A percentile compares a stretch with the other conserved stretches of the same genome.
phyloP scores from a whole-genome alignment of 495 filamentous ascomycete genomes.

The Xylaria acuta region DNA sequence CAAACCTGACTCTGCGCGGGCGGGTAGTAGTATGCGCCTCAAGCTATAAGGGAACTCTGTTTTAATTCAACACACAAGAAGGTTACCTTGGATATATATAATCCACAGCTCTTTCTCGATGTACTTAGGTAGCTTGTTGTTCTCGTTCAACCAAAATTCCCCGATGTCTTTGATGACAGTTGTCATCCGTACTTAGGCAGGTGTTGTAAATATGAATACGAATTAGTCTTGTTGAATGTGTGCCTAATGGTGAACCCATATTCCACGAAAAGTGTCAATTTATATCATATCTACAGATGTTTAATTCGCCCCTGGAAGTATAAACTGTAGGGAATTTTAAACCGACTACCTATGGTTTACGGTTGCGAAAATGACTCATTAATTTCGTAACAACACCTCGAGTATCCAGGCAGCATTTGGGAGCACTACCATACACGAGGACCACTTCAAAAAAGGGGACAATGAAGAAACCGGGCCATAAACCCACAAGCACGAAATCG shows the following conservation, averaged over 20 bases:
- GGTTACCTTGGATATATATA: too few species aligned
- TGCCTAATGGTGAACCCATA: background rate
- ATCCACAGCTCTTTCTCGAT: background rate
- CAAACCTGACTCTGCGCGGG: background rate
- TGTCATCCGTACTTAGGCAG: background rate
- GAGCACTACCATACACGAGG: background rate
- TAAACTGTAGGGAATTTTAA: background rate
- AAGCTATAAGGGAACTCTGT: too few species aligned
- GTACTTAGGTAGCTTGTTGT: background rate
- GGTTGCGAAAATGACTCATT: background rate
- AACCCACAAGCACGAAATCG: background rate
- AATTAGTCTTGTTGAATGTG: too few species aligned
- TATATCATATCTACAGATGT: background rate
- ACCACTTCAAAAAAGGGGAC: background rate
- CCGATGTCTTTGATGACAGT: background rate
- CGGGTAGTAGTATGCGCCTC: too few species aligned
- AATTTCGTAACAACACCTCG: background rate
- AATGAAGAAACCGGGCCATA: background rate
- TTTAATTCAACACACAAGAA: too few species aligned
- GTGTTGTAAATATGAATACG: too few species aligned
- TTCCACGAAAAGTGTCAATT: background rate
- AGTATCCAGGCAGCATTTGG: background rate
- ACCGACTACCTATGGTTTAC: background rate
- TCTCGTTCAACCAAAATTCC: background rate
- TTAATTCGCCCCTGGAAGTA: background rate